A percentile compares a stretch with the other conserved stretches of the same genome.
Evolutionary conservation across 257 asterid species (phyloP).

Genomic region (Solanum peruvianum): DNA sequence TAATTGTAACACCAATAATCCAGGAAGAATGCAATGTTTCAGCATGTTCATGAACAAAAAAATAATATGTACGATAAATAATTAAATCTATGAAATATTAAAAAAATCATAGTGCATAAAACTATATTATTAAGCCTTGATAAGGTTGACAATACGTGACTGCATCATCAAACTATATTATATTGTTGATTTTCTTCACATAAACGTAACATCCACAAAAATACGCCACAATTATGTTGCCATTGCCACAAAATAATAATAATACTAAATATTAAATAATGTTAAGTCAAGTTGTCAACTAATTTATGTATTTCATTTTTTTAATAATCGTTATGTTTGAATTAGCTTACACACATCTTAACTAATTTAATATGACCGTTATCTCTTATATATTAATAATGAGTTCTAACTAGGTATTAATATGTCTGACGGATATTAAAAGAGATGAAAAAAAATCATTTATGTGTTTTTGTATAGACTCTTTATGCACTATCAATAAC

Average conservation of each 20-base stretch:
- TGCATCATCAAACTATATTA: background rate
- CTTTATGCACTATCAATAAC: background rate
- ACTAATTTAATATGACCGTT: too few relatives aligned
- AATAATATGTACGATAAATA: background rate
- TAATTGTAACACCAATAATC: background rate
- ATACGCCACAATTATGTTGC: background rate
- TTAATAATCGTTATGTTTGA: too few relatives aligned
- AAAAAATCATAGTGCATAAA: background rate
- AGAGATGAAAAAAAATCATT: too few relatives aligned
- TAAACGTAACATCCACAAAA: background rate
- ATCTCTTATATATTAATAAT: too few relatives aligned
- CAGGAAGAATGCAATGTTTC: background rate
- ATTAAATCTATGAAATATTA: background rate
- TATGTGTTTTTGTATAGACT: too few relatives aligned
- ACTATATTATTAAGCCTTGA: background rate
- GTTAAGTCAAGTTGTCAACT: background rate
- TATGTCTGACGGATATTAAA: rapidly evolving
- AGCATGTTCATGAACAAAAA: background rate
- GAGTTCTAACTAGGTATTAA: too few relatives aligned
- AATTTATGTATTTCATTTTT: background rate
- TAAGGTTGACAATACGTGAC: background rate
- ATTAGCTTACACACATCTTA: background rate
- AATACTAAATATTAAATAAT: background rate
- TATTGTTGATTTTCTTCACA: background rate
- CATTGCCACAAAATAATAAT: too few relatives aligned